Base-by-base conservation (phyloP, 2,329 filamentous ascomycete species). In the Neonectria neomacrospora region DNA sequence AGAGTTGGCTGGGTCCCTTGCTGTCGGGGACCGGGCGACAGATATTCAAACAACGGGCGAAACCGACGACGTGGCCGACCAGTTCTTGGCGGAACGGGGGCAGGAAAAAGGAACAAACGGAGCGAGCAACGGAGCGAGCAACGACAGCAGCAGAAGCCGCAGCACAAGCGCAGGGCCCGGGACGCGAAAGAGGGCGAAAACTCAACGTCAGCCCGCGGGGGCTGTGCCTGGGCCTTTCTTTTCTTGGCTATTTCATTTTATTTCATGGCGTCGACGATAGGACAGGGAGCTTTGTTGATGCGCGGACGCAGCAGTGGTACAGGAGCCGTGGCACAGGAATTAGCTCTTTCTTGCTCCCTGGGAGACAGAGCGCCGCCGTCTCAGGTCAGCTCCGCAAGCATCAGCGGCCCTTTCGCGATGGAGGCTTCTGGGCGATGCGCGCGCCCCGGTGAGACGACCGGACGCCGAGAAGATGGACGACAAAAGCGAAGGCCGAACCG, bases 131-230 rank as follows among this genome's bases (percentile, higher is more conserved):
- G n/a, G n/a, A 45, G 41, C 14, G 28, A 34, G 30, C 47, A 26
- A 66, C 26, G 34, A 41, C 18, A 34, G 52, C 39, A 67, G 54
- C 53, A 61, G 56, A 42, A 61, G 54, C 54, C 63, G 58, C 44
- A 58, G 55, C 14, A 37, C 12, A 37, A 16, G 30, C 30, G 11
- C 30, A 37, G 34, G 34, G 5, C 30, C 10, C 37, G n/a, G 37
- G 37, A 41, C n/a, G 37, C 37, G n/a, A 5, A 41, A 42, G 52
- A 50, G 16, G 68, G 70, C 66, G 56, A 72, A 71, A 63, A 66
- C 56, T 62, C 58, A 73, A 72, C 71, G 71, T 73, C 71, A 73
- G 71, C 71, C 64, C 63, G 71, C 58, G 71, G 67, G 61, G 67
- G 67, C 66, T 68, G 67, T 68, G 61, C 54, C 26, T 37, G 34